Base-by-base conservation (phyloP, 805 yeast genomes). In the Candida railenensis region DNA sequence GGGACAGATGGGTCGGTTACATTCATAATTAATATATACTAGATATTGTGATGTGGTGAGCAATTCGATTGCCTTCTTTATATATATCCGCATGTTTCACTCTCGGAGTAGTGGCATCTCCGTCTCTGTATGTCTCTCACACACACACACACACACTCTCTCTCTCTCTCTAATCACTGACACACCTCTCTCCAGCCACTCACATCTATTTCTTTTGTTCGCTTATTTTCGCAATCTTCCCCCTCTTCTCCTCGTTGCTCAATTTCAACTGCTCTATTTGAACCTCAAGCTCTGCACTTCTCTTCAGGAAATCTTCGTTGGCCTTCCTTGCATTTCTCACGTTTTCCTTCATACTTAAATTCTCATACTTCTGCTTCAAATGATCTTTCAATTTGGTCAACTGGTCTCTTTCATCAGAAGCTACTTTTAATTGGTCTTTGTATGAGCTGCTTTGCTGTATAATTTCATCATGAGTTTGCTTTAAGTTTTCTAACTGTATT, bases 261-360 rank as follows among this genome's bases (percentile, higher is more conserved):
- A 48, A 51, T 53, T 55, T 58, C 34, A 68, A 44, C 20, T 45
- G 57, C 7, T 47, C 58, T 15, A 72, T 62, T 46, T 66, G 74
- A n/a, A 43, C 52, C 52, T 67, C 69, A 25, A 72, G 56, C 34
- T 67, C 71, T 3, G 50, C 21, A 43, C 67, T 69, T 39, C 67
- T 58, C 39, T 54, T 55, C 9, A 63, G 56, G 47, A 72, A 70
- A 25, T 71, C 77, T 48, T 62, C 50, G 49, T 72, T 72, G 34
- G 77, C 77, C 46, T 67, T 61, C 40, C 63, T 66, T 1, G 73
- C 67, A 45, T 69, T 69, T 34, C 57, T 59, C 34, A 69, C 57
- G 46, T 69, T 69, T 46, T 65, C 69, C 38, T 66, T 65, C 73
- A 69, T 66, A 16, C 67, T 67, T 19, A 68, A 58, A 38, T 60